Percentiles rank a stretch among this genome's conserved stretches.
These are phyloP conservation scores for Yamadazyma sp. DNA, from an alignment of 805 yeast species.

Conservation along the genomic window DNA sequence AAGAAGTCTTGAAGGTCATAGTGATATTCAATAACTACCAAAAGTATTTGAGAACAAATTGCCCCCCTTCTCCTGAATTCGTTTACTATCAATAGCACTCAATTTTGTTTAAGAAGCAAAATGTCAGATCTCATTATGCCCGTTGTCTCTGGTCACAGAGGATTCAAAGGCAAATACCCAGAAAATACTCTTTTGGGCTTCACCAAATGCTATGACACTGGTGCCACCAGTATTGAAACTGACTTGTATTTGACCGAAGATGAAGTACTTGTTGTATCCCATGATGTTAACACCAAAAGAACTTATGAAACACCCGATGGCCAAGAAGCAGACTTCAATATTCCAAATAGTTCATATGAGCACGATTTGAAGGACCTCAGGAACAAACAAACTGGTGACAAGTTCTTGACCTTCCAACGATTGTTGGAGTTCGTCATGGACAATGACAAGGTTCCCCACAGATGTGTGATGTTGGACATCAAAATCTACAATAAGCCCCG, in stretches of 20 bases:
- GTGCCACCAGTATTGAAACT: conserved; percentile 43
- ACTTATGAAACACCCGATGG: conserved; percentile 37
- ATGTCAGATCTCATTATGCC: conserved; percentile 14
- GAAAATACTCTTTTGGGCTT: conserved; percentile 43
- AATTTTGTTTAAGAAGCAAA: not conserved
- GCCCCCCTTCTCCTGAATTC: not conserved
- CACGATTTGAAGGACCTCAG: conserved; percentile 26
- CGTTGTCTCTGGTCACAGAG: conserved; percentile 43
- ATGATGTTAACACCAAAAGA: conserved; percentile 40
- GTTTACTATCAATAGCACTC: too few relatives aligned
- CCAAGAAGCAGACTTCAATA: conserved; percentile 33
- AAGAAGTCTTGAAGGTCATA: too few relatives aligned
- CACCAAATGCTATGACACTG: conserved; percentile 33
- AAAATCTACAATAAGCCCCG: conserved; percentile 39
- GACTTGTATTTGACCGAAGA: conserved; percentile 42
- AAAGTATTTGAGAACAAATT: too few relatives aligned
- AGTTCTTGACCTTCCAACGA: conserved; percentile 30
- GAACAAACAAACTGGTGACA: conserved; percentile 35
- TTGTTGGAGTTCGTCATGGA: conserved; percentile 28
- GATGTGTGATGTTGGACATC: conserved; percentile 39
- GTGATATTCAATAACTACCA: too few relatives aligned
- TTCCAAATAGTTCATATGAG: conserved; percentile 30
- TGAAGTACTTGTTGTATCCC: conserved; percentile 38
- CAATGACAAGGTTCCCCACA: conserved; percentile 15
- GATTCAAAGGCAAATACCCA: conserved; percentile 39